Evolutionary conservation across 2,329 filamentous ascomycete species (phyloP), one percentile per base, ranked within the genome.

Genomic region (Botrytis hyacinthi): DNA sequence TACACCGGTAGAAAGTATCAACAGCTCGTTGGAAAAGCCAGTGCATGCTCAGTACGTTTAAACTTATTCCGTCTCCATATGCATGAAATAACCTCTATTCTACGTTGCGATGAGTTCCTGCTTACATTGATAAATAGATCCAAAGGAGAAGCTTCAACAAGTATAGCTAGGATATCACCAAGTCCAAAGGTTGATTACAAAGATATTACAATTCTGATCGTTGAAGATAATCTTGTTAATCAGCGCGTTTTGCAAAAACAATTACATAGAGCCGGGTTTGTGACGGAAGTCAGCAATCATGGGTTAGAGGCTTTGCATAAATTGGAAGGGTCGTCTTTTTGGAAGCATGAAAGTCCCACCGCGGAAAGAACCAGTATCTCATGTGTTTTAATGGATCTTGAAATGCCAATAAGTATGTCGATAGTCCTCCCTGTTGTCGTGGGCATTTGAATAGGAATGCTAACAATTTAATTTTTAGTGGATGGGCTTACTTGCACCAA

Each of bases 331-430:
- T 89, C 88, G 9, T 83, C 85, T 14, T 90, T 88, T 78, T 90
- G 88, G 88, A 71, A 62, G 48, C 66, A 67, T 40, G 66, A 46
- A 40, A 60, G 14, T 6, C 59, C 48, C 35, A 44, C 32, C 1
- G 81, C 85, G 22, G 84, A 88, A 66, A 60, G 37, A 68, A 72
- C 8, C 16, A 42, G 32, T n/a, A 86, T 92, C 35, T 89, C 88
- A 20, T 86, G 93, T 63, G 89, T 94, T 12, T 82, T 94, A 8
- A 94, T 94, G 92, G 92, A 95, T 79, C 85, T 94, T 68, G 92
- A 94, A 79, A 94, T 94, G 92, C 92, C 92, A 1, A 87, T 94
- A 65, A 94, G 71, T 72, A 72, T 48, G 62, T 68, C 18, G 4
- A 63, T 8, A 44, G 20, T 8, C 78, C 92, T 92, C 59, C 87